Percentiles rank a stretch among this genome's conserved stretches.
Conservation (phyloP, 2,329 filamentous ascomycete species). For the Fusarium heterosporum region DNA sequence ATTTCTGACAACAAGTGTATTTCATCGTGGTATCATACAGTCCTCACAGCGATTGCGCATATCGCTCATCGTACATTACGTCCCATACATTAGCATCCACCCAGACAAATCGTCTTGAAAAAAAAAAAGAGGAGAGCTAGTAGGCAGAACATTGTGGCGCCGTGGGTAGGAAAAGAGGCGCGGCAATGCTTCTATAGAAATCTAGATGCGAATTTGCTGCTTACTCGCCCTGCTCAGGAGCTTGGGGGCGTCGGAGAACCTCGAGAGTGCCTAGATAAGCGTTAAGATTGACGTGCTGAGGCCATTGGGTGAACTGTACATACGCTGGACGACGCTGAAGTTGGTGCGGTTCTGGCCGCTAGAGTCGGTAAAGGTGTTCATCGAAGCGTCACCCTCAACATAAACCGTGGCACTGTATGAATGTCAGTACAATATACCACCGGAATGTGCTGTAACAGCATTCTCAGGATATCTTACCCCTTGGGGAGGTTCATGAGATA, state of each 20-base stretch:
- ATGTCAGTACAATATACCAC: conserved; percentile 22
- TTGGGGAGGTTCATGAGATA: conserved; percentile 80
- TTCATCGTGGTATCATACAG: conserved; percentile 46
- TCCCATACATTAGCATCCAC: conserved; percentile 38
- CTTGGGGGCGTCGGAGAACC: conserved; percentile 58
- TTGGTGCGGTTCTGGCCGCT: conserved; percentile 75
- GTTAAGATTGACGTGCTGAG: conserved; percentile 27
- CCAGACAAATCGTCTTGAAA: conserved; percentile 34
- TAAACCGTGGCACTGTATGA: conserved; percentile 76
- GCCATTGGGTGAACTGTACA: conserved; percentile 52
- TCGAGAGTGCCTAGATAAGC: conserved; percentile 56
- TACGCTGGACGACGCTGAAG: conserved; percentile 85
- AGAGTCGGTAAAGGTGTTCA: conserved; percentile 73
- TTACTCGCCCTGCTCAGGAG: conserved; percentile 43
- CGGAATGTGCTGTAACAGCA: background rate
- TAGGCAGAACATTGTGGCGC: conserved; percentile 8
- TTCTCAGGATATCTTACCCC: conserved; percentile 72
- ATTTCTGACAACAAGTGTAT: conserved; percentile 33
- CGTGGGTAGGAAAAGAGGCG: background rate
- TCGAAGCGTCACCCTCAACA: conserved; percentile 83
- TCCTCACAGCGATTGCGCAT: conserved; percentile 27
- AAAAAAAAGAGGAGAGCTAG: conserved; percentile 40
- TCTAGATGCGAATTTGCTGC: background rate
- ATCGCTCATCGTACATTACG: conserved; percentile 40
- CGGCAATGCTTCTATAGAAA: conserved; percentile 3